Percentiles rank a stretch among this genome's conserved stretches.
These are phyloP conservation scores for Xylariaceae sp. DNA, from an alignment of 2,329 filamentous ascomycete species.

Conservation along the genomic window DNA sequence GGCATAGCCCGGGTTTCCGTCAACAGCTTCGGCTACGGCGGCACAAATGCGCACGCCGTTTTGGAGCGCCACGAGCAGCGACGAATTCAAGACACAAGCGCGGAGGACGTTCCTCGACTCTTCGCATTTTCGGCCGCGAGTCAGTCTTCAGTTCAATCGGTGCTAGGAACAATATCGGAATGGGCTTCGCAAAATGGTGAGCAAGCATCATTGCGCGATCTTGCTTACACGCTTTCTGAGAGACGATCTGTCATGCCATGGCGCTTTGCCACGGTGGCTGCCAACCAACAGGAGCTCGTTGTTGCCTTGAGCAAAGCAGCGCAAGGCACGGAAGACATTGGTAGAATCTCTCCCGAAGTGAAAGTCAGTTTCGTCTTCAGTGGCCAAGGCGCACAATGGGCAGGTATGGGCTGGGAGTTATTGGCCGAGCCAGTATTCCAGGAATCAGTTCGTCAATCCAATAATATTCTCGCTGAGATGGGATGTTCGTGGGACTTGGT, in stretches of 20 bases:
- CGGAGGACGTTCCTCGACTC: no score
- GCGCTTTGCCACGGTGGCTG: neutral
- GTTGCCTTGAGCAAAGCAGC: no score
- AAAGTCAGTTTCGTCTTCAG: constrained; percentile 37
- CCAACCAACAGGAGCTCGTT: neutral
- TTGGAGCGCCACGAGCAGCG: neutral
- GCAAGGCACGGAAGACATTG: neutral
- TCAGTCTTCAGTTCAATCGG: no score
- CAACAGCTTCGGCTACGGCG: neutral
- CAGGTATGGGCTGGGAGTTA: constrained; percentile 34
- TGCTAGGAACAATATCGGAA: no score
- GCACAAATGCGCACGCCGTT: neutral
- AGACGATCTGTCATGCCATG: no score
- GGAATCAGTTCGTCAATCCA: neutral
- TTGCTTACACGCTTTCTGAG: neutral
- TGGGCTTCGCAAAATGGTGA: no score
- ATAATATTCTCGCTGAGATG: neutral
- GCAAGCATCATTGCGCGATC: neutral
- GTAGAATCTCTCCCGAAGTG: neutral
- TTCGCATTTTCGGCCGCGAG: no score
- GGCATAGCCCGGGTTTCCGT: neutral
- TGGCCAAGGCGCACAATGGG: constrained; percentile 43
- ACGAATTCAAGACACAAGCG: no score
- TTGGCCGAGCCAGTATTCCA: constrained; percentile 5
- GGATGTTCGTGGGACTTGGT: neutral